phyloP scores from a whole-genome alignment of 208 protist genomes.

The Endotrypanum monterogeii region DNA sequence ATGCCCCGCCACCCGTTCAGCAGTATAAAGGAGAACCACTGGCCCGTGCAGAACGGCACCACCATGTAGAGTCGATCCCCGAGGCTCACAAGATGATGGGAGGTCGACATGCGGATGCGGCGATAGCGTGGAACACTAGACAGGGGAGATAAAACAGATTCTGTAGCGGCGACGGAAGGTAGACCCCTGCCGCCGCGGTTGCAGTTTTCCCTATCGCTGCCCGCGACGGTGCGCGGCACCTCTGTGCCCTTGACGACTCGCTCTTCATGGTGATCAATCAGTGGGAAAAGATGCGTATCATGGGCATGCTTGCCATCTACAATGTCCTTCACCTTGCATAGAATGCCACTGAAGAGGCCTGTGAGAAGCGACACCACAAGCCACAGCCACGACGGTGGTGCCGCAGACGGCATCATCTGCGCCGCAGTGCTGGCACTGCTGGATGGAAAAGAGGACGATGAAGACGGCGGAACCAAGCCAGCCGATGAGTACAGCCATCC shows the following conservation, averaged over 20 bases:
- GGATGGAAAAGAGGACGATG: not conserved
- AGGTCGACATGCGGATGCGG: conserved; percentile 10
- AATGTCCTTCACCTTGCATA: conserved; percentile 86
- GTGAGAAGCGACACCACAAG: conserved; percentile 71
- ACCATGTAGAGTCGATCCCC: conserved; percentile 80
- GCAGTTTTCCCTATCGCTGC: not conserved
- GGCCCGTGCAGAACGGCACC: conserved; percentile 83
- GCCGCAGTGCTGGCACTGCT: not conserved
- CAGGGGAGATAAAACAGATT: not conserved
- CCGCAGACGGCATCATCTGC: not conserved
- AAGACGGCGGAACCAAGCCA: conserved; percentile 16
- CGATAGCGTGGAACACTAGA: conserved; percentile 13
- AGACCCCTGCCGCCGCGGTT: not conserved
- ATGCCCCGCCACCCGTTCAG: conserved; percentile 80
- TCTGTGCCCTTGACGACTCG: conserved; percentile 4
- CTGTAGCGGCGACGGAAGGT: not conserved
- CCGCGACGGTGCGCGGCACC: not conserved
- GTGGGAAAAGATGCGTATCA: conserved; percentile 32
- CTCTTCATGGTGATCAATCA: conserved; percentile 31
- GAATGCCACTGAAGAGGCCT: conserved; percentile 70
- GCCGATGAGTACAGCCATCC: conserved; percentile 50
- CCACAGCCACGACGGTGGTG: conserved; percentile 55
- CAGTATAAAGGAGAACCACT: conserved; percentile 85
- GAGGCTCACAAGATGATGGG: conserved; percentile 49
- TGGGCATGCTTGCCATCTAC: conserved; percentile 61